Base-by-base conservation (phyloP, 2,329 filamentous ascomycete species). In the Cladosporium cucumerinum region DNA sequence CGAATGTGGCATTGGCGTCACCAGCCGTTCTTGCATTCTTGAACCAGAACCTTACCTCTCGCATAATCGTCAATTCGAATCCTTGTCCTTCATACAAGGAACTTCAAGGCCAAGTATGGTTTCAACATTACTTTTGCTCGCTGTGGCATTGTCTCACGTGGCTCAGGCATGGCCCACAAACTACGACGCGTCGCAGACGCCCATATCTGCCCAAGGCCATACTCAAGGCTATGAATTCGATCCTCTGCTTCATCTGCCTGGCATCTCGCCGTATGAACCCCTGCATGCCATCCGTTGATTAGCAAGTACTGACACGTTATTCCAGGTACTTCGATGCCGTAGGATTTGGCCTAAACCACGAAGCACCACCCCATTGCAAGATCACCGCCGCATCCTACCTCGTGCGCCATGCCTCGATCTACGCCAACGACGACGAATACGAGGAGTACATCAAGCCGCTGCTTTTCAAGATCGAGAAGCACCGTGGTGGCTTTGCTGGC, bases 351-450 rank as follows among this genome's bases (percentile, higher is more conserved):
- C 62, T 67, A 18, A 57, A 62, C 23, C 79, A 84, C 66, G 80
- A 84, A 63, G 82, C 83, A 26, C 79, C 77, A 1, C 66, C 77
- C 7, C 80, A 83, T 11, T 87, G 85, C 73, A 80, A 78, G 0
- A 76, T 82, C 1, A 80, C 78, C 0, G 79, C 81, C 30, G 84
- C 84, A 0, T 82, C 84, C 2, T 87, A 86, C 72, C 77, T 87
- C 0, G 79, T 82, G 18, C 84, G 85, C n/a, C 85, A 87, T 68
- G 84, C 84, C 0, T 84, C 85, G 39, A 86, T 87, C 64, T 86
- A 86, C 69, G 82, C 83, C 68, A 87, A 87, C 67, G 84, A 86
- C 69, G 84, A 82, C 65, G 85, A 87, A 70, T 86, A 82, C 57
- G 83, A 86, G 67, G 77, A 79, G 46, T 86, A 86, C 69, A 84